phyloP scores from a whole-genome alignment of 805 yeast genomes.

The Vanderwaltozyma polyspora region DNA sequence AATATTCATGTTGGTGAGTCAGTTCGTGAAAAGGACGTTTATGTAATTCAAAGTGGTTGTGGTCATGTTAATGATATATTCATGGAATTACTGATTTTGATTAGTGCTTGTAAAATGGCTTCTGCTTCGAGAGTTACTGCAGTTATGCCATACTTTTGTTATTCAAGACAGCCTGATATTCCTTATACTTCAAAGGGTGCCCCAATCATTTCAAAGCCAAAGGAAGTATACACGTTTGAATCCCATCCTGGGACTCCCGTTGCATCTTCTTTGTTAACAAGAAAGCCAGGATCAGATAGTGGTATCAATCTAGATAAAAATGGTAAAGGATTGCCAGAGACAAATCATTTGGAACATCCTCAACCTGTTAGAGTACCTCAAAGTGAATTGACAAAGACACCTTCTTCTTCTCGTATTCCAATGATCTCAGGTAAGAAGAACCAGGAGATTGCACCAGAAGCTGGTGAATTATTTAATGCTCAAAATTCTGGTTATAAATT shows the following conservation, averaged over 20 bases:
- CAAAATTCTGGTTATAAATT: constrained; percentile 66
- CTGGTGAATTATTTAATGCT: constrained; percentile 28
- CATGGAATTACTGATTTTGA: constrained; percentile 69
- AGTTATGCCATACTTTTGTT: constrained; percentile 87
- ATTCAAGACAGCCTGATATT: constrained; percentile 90
- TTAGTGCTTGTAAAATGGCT: constrained; percentile 89
- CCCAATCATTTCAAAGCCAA: constrained; percentile 37
- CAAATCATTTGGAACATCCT: constrained; percentile 9
- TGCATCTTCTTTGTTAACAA: constrained; percentile 13
- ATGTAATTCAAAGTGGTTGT: constrained; percentile 74
- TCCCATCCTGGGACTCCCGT: constrained; percentile 40
- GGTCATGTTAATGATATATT: constrained; percentile 83
- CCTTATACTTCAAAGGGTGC: constrained; percentile 74
- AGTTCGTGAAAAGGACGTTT: constrained; percentile 93
- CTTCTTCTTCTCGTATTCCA: constrained; percentile 25
- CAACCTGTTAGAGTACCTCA: constrained; percentile 5
- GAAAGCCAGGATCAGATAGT: constrained; percentile 17
- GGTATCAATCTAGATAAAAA: constrained; percentile 11
- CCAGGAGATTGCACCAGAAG: constrained; percentile 15
- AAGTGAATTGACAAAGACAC: constrained; percentile 8
- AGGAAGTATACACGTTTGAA: constrained; percentile 32
- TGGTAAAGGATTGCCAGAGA: too few relatives aligned
- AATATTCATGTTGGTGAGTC: constrained; percentile 76
- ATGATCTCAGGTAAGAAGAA: constrained; percentile 27
- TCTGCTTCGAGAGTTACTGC: constrained; percentile 84